Evolutionary conservation across 1,284 basidiomycete genomes (phyloP).

Genomic region (Heterobasidion irregulare): DNA sequence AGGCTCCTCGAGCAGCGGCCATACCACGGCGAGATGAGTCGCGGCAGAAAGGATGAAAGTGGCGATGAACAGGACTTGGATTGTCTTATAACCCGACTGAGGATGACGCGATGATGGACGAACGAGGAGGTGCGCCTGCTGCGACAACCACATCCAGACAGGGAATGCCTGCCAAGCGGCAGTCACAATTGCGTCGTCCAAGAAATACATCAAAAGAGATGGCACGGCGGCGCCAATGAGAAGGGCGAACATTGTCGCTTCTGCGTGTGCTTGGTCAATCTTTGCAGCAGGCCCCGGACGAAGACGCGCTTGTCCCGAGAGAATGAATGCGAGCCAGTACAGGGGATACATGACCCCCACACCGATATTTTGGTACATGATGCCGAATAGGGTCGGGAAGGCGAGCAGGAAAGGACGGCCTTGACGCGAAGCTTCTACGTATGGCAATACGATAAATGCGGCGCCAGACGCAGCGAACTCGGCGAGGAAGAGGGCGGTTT

Average conservation of each 20-base stretch:
- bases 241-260: constrained; percentile 33
- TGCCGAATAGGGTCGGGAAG: constrained; percentile 3
- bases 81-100: constrained; percentile 28
- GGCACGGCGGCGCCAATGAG: constrained; percentile 28
- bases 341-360: constrained; percentile 28
- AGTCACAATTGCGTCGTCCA: constrained; percentile 26
- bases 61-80: constrained; percentile 26
- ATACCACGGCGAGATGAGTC: constrained; percentile 27
- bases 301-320: constrained; percentile 21
- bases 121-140: constrained; percentile 11
- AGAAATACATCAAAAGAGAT: constrained; percentile 24
- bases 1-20: constrained; percentile 14
- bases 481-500: constrained; percentile 19
- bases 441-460: constrained; percentile 15
- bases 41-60: constrained; percentile 28
- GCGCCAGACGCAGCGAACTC: constrained; percentile 19
- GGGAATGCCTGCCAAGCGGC: constrained; percentile 39
- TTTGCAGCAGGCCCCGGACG: constrained; percentile 4
- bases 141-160: constrained; percentile 23
- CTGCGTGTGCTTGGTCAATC: constrained; percentile 29
- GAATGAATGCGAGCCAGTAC: constrained; percentile 33
- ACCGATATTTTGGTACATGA: constrained; percentile 7
- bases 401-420: constrained; percentile 10
- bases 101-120: constrained; percentile 5
- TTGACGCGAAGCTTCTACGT: constrained; percentile 24